Conservation (phyloP, 805 yeast species). For the Wickerhamiella australiensis region DNA sequence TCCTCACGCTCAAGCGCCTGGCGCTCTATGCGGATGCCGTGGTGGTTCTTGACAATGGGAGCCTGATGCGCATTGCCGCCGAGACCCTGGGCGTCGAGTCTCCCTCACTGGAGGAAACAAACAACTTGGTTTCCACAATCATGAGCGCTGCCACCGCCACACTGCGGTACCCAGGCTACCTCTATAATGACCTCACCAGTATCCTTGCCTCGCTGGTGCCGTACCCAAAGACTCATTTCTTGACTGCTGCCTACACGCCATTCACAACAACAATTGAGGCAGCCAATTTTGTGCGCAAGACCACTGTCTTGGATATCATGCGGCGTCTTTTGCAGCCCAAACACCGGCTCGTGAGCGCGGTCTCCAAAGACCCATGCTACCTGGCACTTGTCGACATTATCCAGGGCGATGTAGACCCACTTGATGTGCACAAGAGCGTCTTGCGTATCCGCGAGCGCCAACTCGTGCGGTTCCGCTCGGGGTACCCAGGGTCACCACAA, state of each 20-base stretch:
- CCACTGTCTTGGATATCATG: conserved; percentile 75
- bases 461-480: conserved; percentile 63
- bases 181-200: conserved; percentile 75
- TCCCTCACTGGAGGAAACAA: conserved; percentile 66
- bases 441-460: conserved; percentile 32
- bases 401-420: conserved; percentile 55
- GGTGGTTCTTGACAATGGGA: conserved; percentile 84
- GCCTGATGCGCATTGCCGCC: conserved; percentile 61
- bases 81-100: conserved; percentile 42
- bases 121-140: conserved; percentile 73
- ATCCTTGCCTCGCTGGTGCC: conserved; percentile 75
- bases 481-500: conserved; percentile 72
- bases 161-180: conserved; percentile 79
- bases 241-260: conserved; percentile 66
- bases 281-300: conserved; percentile 48
- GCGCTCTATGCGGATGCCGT: conserved; percentile 78
- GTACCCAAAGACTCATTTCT: conserved; percentile 68
- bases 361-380: conserved; percentile 36
- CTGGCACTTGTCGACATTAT: conserved; percentile 59
- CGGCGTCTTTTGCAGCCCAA: conserved; percentile 70
- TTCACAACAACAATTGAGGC: conserved; percentile 51
- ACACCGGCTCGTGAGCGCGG: conserved; percentile 52
- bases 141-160: conserved; percentile 80
- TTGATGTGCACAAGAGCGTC: conserved; percentile 46
- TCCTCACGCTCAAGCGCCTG: conserved; percentile 67